Evolutionary conservation across 1,139 yeast genomes (phyloP).

Genomic region (Blastobotrys arbuscula): DNA sequence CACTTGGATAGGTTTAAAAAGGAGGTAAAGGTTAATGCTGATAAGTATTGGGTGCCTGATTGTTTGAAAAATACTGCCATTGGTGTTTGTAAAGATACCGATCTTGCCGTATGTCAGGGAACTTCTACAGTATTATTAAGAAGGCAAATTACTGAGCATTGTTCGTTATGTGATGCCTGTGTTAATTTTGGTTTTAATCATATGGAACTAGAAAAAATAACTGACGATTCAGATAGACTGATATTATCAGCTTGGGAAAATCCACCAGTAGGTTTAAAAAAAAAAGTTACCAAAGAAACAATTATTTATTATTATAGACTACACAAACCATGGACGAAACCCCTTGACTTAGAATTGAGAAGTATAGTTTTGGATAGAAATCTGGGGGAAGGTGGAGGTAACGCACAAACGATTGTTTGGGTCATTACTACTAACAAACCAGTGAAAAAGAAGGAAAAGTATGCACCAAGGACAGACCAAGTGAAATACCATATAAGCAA

Average conservation of each 20-base stretch:
- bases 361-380: background rate
- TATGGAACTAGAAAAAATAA: background rate
- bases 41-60: background rate
- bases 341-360: background rate
- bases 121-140: background rate
- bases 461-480: background rate
- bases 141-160: background rate
- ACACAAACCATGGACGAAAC: background rate
- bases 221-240: background rate
- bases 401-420: background rate
- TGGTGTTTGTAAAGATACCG: background rate
- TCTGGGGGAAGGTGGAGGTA: background rate
- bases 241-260: background rate
- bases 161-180: background rate
- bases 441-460: background rate
- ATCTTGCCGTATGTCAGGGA: conserved; percentile 1
- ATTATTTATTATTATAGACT: background rate
- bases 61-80: background rate
- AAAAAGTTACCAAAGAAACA: background rate
- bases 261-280: background rate
- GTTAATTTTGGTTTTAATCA: background rate
- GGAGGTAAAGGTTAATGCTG: background rate
- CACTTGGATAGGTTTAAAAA: background rate
- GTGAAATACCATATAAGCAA: background rate
- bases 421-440: background rate